These are phyloP conservation scores for Vachellia collinsii DNA, from an alignment of 306 rosid genomes.

Conservation along the genomic window DNA sequence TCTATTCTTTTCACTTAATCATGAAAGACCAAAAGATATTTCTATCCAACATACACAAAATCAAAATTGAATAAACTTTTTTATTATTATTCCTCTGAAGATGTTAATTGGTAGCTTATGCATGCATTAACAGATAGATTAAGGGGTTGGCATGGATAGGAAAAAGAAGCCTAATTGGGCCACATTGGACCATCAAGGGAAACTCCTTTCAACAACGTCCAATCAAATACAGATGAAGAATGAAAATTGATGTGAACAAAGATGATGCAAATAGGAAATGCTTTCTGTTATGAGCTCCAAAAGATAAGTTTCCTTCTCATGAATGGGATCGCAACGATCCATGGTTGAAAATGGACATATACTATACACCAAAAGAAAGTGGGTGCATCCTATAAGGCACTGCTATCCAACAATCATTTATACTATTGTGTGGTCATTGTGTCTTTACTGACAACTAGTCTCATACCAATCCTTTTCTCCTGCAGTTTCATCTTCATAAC, in stretches of 20 bases:
- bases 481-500: not conserved
- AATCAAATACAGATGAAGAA: too few species aligned
- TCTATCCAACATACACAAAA: not conserved
- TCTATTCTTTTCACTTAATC: not conserved
- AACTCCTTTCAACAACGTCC: too few species aligned
- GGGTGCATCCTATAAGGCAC: not conserved
- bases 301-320: constrained; percentile 1
- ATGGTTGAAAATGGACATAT: not conserved
- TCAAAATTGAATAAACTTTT: not conserved
- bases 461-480: not conserved
- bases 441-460: constrained; percentile 14
- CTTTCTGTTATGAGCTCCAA: too few species aligned
- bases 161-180: too few species aligned
- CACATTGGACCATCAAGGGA: too few species aligned
- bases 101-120: not conserved
- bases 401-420: not conserved
- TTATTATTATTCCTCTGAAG: not conserved
- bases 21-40: not conserved
- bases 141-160: not conserved
- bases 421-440: constrained; percentile 5
- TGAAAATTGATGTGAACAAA: too few species aligned
- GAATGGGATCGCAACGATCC: constrained; percentile 1
- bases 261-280: too few species aligned
- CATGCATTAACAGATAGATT: too few species aligned
- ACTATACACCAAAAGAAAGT: constrained; percentile 14